A percentile compares a stretch with the other conserved stretches of the same genome.
Conservation (phyloP, 805 yeast genomes). For the Jamesozyma jinghongensis region DNA sequence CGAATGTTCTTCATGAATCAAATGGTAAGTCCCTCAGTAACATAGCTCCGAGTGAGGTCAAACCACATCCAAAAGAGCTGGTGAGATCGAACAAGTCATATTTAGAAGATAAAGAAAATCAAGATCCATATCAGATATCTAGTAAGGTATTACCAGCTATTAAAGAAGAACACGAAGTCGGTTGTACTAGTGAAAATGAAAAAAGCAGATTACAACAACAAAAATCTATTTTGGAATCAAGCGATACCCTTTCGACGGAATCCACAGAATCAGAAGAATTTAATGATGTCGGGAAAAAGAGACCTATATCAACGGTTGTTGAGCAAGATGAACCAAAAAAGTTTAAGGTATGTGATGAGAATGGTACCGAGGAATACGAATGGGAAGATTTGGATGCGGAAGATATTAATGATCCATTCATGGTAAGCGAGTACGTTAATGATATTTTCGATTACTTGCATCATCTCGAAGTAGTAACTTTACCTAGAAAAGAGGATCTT, state of each 20-base stretch:
- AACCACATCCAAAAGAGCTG: slow-evolving; percentile 1
- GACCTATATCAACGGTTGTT: slow-evolving; percentile 30
- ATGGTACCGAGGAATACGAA: slow-evolving; percentile 31
- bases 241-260: neutral
- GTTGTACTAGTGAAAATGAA: neutral
- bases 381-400: slow-evolving; percentile 78
- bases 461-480: slow-evolving; percentile 59
- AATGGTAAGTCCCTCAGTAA: neutral
- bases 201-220: neutral
- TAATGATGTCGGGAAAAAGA: slow-evolving; percentile 23
- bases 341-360: slow-evolving; percentile 26
- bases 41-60: neutral
- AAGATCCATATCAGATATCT: slow-evolving; percentile 12
- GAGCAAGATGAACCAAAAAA: slow-evolving; percentile 29
- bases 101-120: slow-evolving; percentile 22
- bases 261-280: slow-evolving; percentile 5
- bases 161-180: slow-evolving; percentile 11
- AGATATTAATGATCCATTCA: slow-evolving; percentile 70
- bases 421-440: slow-evolving; percentile 87
- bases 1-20: slow-evolving; percentile 3
- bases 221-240: neutral
- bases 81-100: slow-evolving; percentile 1
- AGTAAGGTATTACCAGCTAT: slow-evolving; percentile 12
- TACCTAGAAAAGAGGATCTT: slow-evolving; percentile 42
- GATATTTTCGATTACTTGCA: slow-evolving; percentile 79